Base-by-base conservation (phyloP, 495 filamentous ascomycete genomes). In the Neurospora tetrasperma region DNA sequence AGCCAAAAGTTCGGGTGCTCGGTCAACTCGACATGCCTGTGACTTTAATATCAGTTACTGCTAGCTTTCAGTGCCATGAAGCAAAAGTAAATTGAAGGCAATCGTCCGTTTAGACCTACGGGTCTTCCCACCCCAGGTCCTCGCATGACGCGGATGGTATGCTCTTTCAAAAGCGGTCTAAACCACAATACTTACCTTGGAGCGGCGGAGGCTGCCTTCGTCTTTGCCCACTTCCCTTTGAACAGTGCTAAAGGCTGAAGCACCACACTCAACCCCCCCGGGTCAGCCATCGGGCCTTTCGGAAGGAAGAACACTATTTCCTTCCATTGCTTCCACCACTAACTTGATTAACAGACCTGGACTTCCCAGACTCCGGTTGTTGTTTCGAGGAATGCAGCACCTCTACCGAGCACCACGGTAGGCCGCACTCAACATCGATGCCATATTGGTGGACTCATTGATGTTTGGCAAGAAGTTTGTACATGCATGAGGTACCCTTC, bases 241-340 rank as follows among this genome's bases (percentile, higher is more conserved):
- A 79, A 71, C 79, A 81, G 75, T 78, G 75, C 77, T 75, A 80
- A 78, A 79, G 78, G 75, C 79, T 82, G 80, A 82, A 82, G 80
- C 80, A 78, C 78, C 72, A 73, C 77, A 77, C 74, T 78, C 76
- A 78, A 75, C 23, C 54, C 54, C 54, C 54, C 54, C 54, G 6
- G 54, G 18, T 66, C 27, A 66, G 54, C 54, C 73, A 76, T 73
- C 69, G 75, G 77, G 76, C 73, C 75, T 72, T 75, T 73, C 75
- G 80, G 80, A 80, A 79, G 73, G 73, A 77, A 79, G 72, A 73
- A 66, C 73, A 70, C 74, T 71, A 77, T 77, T 73, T 74, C 74
- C 78, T 79, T 78, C 78, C 75, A 79, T 70, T 71, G 75, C 77
- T 77, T 76, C 78, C 73, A 77, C 72, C 62, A 66, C 71, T 40